These are phyloP conservation scores for Russula abietina DNA, from an alignment of 768 basidiomycete species.

Conservation along the genomic window DNA sequence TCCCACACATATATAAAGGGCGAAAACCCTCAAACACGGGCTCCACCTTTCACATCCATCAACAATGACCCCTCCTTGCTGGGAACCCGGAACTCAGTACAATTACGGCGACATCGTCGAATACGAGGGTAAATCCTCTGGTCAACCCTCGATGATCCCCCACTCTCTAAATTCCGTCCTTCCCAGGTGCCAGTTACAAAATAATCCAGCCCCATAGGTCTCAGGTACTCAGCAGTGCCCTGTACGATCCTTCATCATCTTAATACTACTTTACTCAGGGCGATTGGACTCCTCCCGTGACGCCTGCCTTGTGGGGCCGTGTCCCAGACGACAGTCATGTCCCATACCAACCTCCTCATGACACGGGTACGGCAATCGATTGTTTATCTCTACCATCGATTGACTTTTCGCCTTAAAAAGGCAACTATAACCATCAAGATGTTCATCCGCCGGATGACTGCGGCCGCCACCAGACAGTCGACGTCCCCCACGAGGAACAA, in stretches of 20 bases:
- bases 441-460: conserved; percentile 24
- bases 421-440: conserved; percentile 10
- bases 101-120: conserved; percentile 46
- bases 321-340: conserved; percentile 32
- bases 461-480: conserved; percentile 29
- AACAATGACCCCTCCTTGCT: conserved; percentile 39
- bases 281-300: conserved; percentile 60
- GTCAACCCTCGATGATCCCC: conserved; percentile 5
- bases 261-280: conserved; percentile 33
- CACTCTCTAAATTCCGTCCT: not conserved
- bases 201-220: conserved; percentile 69
- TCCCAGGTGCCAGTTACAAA: conserved; percentile 51
- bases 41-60: not conserved
- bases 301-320: conserved; percentile 66
- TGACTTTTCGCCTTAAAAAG: not conserved
- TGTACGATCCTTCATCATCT: not conserved
- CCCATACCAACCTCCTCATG: conserved; percentile 18
- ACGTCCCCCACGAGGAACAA: conserved; percentile 40
- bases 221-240: conserved; percentile 44
- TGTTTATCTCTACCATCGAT: not conserved
- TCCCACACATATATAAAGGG: not conserved
- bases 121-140: conserved; percentile 36
- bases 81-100: conserved; percentile 64
- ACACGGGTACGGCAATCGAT: conserved; percentile 18
- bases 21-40: not conserved